These are phyloP conservation scores for Trichophyton simii DNA, from an alignment of 2,329 filamentous ascomycete genomes.

Conservation along the genomic window DNA sequence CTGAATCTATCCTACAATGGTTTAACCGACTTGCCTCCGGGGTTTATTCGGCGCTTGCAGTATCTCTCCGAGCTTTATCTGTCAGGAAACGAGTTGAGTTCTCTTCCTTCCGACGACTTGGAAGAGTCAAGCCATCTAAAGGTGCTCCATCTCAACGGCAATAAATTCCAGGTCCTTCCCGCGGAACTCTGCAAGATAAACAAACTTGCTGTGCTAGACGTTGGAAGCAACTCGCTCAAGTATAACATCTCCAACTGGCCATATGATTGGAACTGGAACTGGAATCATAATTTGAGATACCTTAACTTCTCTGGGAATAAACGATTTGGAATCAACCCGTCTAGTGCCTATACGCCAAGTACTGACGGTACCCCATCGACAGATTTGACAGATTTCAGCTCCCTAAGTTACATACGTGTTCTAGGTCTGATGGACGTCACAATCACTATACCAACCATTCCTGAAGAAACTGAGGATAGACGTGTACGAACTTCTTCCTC, in stretches of 20 bases:
- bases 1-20: conserved; percentile 94
- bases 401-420: conserved; percentile 68
- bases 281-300: conserved; percentile 88
- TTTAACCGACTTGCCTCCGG: conserved; percentile 78
- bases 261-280: conserved; percentile 99
- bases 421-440: conserved; percentile 97
- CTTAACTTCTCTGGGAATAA: conserved; percentile 96
- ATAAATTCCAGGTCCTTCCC: conserved; percentile 92
- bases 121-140: conserved; percentile 81
- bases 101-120: conserved; percentile 81
- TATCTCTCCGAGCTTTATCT: conserved; percentile 85
- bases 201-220: conserved; percentile 82
- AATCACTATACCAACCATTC: conserved; percentile 80
- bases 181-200: conserved; percentile 91
- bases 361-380: conserved; percentile 43
- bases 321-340: conserved; percentile 73
- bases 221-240: conserved; percentile 87
- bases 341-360: conserved; percentile 42
- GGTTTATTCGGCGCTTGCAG: conserved; percentile 79
- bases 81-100: conserved; percentile 87
- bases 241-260: conserved; percentile 99
- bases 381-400: conserved; percentile 81
- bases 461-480: conserved; percentile 87
- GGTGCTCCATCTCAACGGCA: conserved; percentile 88
- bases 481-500: conserved; percentile 97